These are phyloP conservation scores for Truncatella angustata DNA, from an alignment of 2,329 filamentous ascomycete genomes.

Conservation along the genomic window DNA sequence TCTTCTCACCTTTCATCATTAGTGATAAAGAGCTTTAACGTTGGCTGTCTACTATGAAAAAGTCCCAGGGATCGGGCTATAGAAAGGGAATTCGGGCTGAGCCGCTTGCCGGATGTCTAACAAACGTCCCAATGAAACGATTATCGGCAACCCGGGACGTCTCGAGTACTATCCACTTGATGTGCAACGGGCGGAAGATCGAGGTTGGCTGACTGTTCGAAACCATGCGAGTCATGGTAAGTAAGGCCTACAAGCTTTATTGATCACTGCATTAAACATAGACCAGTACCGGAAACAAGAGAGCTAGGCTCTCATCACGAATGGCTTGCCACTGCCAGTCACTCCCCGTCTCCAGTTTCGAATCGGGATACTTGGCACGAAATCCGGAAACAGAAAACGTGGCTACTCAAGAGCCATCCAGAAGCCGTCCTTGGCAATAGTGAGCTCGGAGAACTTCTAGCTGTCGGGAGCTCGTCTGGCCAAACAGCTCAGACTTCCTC, in stretches of 20 bases:
- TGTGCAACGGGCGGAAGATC: constrained; percentile 11
- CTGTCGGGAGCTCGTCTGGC: constrained; percentile 14
- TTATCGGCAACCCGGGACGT: constrained; percentile 14
- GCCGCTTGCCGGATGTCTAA: constrained; percentile 16
- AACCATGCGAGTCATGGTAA: constrained; percentile 10
- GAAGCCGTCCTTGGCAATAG: constrained; percentile 39
- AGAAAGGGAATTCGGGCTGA: constrained; percentile 11
- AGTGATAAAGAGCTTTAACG: not conserved
- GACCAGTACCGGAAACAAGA: constrained; percentile 25
- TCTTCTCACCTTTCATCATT: too few species aligned
- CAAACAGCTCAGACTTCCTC: constrained; percentile 9
- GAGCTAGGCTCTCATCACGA: constrained; percentile 19
- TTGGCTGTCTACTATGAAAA: constrained; percentile 12
- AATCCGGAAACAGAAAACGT: constrained; percentile 33
- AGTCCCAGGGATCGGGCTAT: not conserved
- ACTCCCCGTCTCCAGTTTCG: not conserved
- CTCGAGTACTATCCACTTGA: constrained; percentile 7
- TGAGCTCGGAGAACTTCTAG: constrained; percentile 21
- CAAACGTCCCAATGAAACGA: constrained; percentile 8
- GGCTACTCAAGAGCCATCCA: constrained; percentile 51
- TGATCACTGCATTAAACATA: not conserved
- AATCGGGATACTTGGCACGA: constrained; percentile 19
- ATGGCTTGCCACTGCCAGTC: constrained; percentile 21
- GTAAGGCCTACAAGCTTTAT: not conserved
- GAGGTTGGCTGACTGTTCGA: constrained; percentile 10